Conservation (phyloP, 306 rosid species). For the Corylus americana region DNA sequence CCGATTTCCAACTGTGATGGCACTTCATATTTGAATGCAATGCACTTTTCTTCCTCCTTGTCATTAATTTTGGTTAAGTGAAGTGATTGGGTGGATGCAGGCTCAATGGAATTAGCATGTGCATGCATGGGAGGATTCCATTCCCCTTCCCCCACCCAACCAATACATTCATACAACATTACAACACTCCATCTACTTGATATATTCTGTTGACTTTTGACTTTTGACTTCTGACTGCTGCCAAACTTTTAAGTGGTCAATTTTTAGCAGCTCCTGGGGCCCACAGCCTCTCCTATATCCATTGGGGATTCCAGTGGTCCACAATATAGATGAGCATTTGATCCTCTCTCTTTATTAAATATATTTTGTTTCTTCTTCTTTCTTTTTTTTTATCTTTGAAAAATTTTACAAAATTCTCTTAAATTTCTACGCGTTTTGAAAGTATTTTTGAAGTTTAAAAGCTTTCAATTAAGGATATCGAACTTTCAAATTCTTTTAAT, state of each 20-base stretch:
- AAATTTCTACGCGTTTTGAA: no score
- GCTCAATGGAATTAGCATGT: conserved; percentile 8
- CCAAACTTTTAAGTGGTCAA: conserved; percentile 37
- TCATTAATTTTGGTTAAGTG: background rate
- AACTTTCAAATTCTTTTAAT: no score
- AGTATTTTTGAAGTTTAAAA: no score
- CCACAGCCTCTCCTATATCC: background rate
- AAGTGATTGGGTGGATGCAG: conserved; percentile 23
- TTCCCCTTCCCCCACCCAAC: no score
- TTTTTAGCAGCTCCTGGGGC: conserved; percentile 13
- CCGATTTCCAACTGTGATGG: background rate
- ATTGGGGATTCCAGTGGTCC: background rate
- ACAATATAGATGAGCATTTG: no score
- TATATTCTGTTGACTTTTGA: background rate
- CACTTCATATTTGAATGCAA: background rate
- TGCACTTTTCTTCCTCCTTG: background rate
- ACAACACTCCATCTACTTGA: background rate
- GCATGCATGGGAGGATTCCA: background rate
- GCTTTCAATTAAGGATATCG: no score
- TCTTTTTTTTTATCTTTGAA: no score
- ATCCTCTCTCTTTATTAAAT: no score
- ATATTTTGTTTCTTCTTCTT: no score
- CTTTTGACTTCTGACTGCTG: conserved; percentile 21
- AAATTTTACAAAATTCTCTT: no score
- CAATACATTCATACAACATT: background rate